Conservation (phyloP, 345 rosid genomes). For the Brassica nigra region DNA sequence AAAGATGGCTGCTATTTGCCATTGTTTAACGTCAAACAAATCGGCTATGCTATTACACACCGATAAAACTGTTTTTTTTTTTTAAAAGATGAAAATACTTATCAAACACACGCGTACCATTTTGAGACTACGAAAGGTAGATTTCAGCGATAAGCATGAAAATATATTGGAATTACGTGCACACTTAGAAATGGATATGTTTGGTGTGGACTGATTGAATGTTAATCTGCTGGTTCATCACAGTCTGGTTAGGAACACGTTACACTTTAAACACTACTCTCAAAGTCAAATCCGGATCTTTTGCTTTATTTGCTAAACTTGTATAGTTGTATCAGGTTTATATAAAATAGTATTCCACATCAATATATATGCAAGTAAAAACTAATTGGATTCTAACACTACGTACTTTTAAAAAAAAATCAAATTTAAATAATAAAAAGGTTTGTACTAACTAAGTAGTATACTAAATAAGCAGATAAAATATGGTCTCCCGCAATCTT, state of each 20-base stretch:
- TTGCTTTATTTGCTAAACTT: conserved; percentile 12
- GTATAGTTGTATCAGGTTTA: not conserved
- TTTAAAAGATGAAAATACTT: not conserved
- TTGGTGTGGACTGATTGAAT: conserved; percentile 17
- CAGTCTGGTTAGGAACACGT: conserved; percentile 35
- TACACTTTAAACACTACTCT: conserved; percentile 4
- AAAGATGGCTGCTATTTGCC: not conserved
- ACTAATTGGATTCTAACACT: not conserved
- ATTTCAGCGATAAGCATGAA: not conserved
- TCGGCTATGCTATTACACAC: not conserved
- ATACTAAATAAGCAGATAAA: not conserved
- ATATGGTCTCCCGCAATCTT: too few relatives aligned
- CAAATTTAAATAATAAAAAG: not conserved
- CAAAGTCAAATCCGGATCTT: conserved; percentile 31
- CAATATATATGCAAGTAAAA: not conserved
- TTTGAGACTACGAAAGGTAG: conserved; percentile 8
- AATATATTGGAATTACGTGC: conserved; percentile 34
- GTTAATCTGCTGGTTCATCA: conserved; percentile 6
- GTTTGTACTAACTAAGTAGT: not conserved
- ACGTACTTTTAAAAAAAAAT: too few relatives aligned
- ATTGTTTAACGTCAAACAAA: conserved; percentile 15
- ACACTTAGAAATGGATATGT: conserved; percentile 28
- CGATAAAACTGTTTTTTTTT: not conserved
- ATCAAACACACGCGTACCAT: not conserved
- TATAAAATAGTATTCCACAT: not conserved